These are phyloP conservation scores for Pholiota conissans DNA, from an alignment of 768 basidiomycete species.

Conservation along the genomic window DNA sequence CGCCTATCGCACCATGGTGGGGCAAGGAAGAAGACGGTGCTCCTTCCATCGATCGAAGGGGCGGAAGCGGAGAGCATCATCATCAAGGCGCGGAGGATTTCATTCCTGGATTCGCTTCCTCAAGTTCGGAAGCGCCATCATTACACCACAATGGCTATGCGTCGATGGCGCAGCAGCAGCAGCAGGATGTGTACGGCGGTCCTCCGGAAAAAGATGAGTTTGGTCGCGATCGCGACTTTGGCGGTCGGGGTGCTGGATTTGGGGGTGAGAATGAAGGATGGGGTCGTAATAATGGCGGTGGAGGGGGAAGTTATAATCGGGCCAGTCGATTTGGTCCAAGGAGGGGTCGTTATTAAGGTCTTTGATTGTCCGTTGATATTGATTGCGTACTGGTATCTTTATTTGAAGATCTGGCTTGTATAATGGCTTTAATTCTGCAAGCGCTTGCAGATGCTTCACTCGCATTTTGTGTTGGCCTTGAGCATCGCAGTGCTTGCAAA, in stretches of 20 bases:
- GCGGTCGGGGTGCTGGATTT: constrained; percentile 27
- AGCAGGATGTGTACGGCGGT: constrained; percentile 54
- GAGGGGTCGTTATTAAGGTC: constrained; percentile 17
- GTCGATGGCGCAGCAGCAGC: constrained; percentile 26
- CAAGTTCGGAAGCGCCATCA: constrained; percentile 8
- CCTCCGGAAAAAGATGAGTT: constrained; percentile 30
- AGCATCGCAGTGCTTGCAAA: no score
- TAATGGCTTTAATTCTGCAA: no score
- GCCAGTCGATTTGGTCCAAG: constrained; percentile 26
- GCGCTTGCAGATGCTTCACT: no score
- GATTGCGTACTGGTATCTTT: no score
- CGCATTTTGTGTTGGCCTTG: no score
- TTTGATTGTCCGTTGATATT: background rate
- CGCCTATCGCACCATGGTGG: constrained; percentile 36
- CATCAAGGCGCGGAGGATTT: constrained; percentile 49
- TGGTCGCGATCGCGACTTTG: constrained; percentile 31
- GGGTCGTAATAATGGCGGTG: constrained; percentile 33
- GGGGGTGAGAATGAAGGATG: constrained; percentile 31
- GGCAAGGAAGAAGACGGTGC: constrained; percentile 43
- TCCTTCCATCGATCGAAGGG: constrained; percentile 17
- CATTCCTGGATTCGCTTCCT: constrained; percentile 59
- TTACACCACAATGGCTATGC: constrained; percentile 28
- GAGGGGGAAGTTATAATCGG: constrained; percentile 31
- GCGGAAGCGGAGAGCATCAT: constrained; percentile 25
- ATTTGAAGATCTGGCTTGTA: background rate